Base-by-base conservation (phyloP, 805 yeast species). In the Wickerhamomyces queroliae region DNA sequence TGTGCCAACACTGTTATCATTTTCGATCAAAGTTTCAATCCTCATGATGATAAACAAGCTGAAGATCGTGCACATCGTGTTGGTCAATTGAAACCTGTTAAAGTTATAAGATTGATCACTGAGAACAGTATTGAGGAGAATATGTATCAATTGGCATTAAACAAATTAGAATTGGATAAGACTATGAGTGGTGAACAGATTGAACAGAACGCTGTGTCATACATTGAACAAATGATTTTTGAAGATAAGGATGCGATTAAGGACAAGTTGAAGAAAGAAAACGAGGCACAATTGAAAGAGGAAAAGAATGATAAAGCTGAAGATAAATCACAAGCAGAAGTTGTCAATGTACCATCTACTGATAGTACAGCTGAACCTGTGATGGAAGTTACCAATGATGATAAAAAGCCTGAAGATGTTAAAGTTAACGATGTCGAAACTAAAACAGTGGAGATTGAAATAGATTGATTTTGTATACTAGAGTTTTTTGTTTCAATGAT, bases 31-130 rank as follows among this genome's bases (percentile, higher is more conserved):
- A 82, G 95, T 37, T 93, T 93, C 67, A 93, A 93, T 56, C 99
- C 99, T 0, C 99, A 93, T 61, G 99, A 93, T 59, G 99, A 93
- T 57, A 84, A 84, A 56, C 99, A 93, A 65, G 99, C 99, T 2
- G 98, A 95, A 58, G 99, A 93, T 61, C 77, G 99, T 57, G 96
- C 98, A 0, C 99, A 93, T 61, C 76, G 99, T 62, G 96, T 93
- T 20, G 99, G 99, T 2, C 98, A 91, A 64, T 78, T 81, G 7
- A 77, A 82, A 39, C 87, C 84, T 36, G 99, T 93, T 17, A 66
- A 69, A 38, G 96, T 95, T 15, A 72, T 76, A 30, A 77, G 95
- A 41, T 63, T 93, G 44, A 79, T 93, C 38, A 74, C 84, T 9
- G 73, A 71, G 46, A 71, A 78, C 41, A 79, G 96, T 1, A 83